These are phyloP conservation scores for Heliosperma pusillum DNA, from an alignment of 148 eudicot species.

Conservation along the genomic window DNA sequence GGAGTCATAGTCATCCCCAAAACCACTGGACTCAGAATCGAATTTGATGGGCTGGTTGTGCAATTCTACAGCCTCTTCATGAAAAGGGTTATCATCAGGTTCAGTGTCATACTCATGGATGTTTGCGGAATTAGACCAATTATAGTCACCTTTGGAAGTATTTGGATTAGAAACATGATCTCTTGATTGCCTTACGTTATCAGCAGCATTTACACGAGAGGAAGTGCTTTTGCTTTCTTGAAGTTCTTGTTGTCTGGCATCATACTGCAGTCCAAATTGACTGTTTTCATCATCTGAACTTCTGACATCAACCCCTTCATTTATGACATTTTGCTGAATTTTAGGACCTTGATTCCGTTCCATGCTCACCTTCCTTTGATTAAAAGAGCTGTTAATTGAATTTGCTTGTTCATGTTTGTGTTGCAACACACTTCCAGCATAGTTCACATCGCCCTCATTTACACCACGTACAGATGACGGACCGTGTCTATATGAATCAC, in stretches of 20 bases:
- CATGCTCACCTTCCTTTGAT: conserved; percentile 30
- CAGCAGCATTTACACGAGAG: conserved; percentile 28
- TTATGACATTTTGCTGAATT: conserved; percentile 21
- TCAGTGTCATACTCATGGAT: conserved; percentile 30
- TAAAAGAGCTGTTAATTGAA: conserved; percentile 24
- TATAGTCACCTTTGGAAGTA: conserved; percentile 29
- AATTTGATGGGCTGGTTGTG: conserved; percentile 16
- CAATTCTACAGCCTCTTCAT: conserved; percentile 23
- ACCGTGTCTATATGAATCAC: conserved; percentile 38
- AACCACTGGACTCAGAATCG: conserved; percentile 19
- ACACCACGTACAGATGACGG: conserved; percentile 23
- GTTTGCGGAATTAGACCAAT: conserved; percentile 25
- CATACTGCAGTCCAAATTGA: conserved; percentile 23
- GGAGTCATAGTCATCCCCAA: conserved; percentile 23
- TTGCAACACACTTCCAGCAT: conserved; percentile 24
- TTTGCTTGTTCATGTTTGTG: conserved; percentile 25
- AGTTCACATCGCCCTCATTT: conserved; percentile 27
- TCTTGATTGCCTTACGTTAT: conserved; percentile 26
- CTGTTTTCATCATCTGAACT: conserved; percentile 12
- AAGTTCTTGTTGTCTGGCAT: conserved; percentile 14
- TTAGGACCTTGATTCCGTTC: conserved; percentile 26
- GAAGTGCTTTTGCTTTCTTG: conserved; percentile 23
- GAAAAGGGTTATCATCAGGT: conserved; percentile 37
- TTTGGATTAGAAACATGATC: conserved; percentile 33
- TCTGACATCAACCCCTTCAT: conserved; percentile 27